These are phyloP conservation scores for Rutstroemia sp. DNA, from an alignment of 2,329 filamentous ascomycete genomes.

Conservation along the genomic window DNA sequence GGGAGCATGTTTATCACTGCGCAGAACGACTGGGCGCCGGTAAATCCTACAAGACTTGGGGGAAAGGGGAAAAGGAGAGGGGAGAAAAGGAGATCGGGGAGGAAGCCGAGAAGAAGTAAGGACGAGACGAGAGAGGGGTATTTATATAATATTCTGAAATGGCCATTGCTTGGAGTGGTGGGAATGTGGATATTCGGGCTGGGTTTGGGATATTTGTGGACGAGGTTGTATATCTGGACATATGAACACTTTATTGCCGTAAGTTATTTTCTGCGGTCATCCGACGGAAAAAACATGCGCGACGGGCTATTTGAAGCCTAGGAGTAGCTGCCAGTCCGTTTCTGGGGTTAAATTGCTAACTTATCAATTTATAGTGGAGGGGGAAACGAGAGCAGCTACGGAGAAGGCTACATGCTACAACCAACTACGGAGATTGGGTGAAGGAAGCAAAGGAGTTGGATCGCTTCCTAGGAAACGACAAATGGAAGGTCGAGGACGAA, in stretches of 20 bases:
- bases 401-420: conserved; percentile 61
- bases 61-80: conserved; percentile 30
- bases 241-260: conserved; percentile 52
- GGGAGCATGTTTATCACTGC: conserved; percentile 64
- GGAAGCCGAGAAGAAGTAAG: conserved; percentile 44
- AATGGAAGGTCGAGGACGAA: conserved; percentile 71
- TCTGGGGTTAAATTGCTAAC: not conserved
- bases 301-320: too few species aligned
- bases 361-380: conserved; percentile 66
- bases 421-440: conserved; percentile 78
- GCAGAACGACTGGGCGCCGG: conserved; percentile 91
- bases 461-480: conserved; percentile 68
- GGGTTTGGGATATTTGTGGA: conserved; percentile 67
- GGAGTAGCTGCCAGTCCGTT: not conserved
- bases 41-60: conserved; percentile 41
- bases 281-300: not conserved
- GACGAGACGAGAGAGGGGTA: conserved; percentile 95
- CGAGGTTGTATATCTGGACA: conserved; percentile 79
- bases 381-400: conserved; percentile 68
- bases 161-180: conserved; percentile 78
- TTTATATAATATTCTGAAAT: conserved; percentile 82
- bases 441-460: conserved; percentile 73
- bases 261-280: not conserved
- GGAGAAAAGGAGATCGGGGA: conserved; percentile 33
- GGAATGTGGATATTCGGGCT: conserved; percentile 73